Percentiles rank a stretch among this genome's conserved stretches.
phyloP scores from a whole-genome alignment of 345 rosid genomes.

The Geranium rotundifolium region DNA sequence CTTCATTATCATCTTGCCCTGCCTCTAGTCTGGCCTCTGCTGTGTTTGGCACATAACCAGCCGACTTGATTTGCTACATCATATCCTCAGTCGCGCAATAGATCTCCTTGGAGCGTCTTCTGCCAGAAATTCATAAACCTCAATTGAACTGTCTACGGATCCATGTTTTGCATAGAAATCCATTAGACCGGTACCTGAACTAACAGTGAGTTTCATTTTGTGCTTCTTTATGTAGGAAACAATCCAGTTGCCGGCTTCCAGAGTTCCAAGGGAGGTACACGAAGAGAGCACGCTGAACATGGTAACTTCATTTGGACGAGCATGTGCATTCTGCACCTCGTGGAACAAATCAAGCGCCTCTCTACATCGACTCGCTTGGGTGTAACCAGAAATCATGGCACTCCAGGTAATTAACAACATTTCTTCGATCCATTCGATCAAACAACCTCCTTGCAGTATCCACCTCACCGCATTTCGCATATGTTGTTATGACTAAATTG shows the following conservation, averaged over 20 bases:
- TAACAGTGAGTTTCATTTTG: conserved; percentile 20
- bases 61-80: conserved; percentile 20
- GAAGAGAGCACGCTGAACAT: conserved; percentile 32
- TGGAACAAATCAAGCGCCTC: conserved; percentile 23
- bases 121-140: conserved; percentile 17
- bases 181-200: conserved; percentile 29
- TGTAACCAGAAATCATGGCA: conserved; percentile 27
- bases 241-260: conserved; percentile 33
- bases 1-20: conserved; percentile 28
- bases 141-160: conserved; percentile 18
- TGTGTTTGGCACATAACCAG: conserved; percentile 24
- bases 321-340: conserved; percentile 25
- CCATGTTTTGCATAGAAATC: conserved; percentile 31
- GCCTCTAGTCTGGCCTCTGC: conserved; percentile 26
- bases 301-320: conserved; percentile 27
- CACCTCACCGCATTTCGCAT: conserved; percentile 32
- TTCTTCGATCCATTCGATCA: conserved; percentile 16
- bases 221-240: conserved; percentile 21
- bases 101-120: conserved; percentile 18
- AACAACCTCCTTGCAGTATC: conserved; percentile 23
- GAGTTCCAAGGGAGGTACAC: conserved; percentile 11
- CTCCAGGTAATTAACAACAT: conserved; percentile 29
- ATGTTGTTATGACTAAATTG: no score
- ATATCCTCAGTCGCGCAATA: conserved; percentile 16
- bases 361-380: conserved; percentile 27